Base-by-base conservation (phyloP, 2,329 filamentous ascomycete genomes). In the Penicillium sp. region DNA sequence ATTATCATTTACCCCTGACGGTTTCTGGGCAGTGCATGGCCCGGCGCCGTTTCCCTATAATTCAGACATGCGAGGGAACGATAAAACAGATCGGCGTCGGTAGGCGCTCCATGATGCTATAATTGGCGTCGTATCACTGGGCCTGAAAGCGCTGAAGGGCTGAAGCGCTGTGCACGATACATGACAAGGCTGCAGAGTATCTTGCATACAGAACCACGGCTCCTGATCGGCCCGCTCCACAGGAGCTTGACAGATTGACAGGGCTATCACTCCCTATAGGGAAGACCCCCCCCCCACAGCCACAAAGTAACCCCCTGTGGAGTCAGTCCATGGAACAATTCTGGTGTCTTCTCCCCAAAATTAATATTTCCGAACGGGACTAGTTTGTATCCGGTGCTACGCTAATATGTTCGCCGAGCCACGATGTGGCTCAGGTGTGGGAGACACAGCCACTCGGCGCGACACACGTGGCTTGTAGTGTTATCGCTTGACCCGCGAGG, bases 391-490 rank as follows among this genome's bases (percentile, higher is more conserved):
- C 16, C 44, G 45, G 43, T 33, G 42, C 36, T 18, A 34, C 41
- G 24, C 45, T 45, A 45, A 42, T 23, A 31, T 2, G 16, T 10
- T 18, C 44, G 56, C 48, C 34, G 41, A 61, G 56, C 54, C 56
- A 59, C 51, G 24, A 52, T 53, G 58, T 62, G 60, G 60, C 60
- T 54, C 45, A 47, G 42, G 15, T 2, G 28, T 23, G 6, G 16
- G 21, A 44, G 28, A 46, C 60, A 62, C 60, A 62, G 61, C 61
- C 61, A 64, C 61, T 63, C 16, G 42, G 9, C 28, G 46, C 38
- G 39, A 44, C 49, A 64, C 60, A 64, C 60, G 61, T 63, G 59
- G 60, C 61, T 58, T 41, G 33, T 54, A 52, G 34, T 26, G 23
- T 23, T 34, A 34, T 15, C 31, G 9, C 10, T 28, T 28, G 26